Conservation (phyloP, 2,329 filamentous ascomycete genomes). For the Didymella exigua region DNA sequence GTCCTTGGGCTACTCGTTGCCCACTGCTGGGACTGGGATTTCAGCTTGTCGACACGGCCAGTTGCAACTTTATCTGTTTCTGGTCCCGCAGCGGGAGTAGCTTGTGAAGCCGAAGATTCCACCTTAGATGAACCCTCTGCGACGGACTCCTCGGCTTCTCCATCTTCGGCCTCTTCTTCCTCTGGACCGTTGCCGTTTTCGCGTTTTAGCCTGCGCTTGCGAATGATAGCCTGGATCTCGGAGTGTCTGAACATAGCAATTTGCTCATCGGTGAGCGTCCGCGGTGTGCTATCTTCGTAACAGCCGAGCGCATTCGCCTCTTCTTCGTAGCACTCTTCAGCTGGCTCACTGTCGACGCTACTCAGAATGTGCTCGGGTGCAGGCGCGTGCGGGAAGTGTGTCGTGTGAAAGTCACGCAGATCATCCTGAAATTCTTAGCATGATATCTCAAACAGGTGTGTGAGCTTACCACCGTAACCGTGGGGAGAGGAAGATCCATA, state of each 20-base stretch:
- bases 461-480: constrained; percentile 40
- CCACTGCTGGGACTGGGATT: constrained; percentile 35
- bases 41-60: constrained; percentile 25
- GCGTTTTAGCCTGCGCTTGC: constrained; percentile 32
- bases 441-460: background rate
- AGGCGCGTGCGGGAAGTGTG: constrained; percentile 51
- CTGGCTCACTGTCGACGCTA: constrained; percentile 17
- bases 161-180: constrained; percentile 20
- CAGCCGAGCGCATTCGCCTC: constrained; percentile 76
- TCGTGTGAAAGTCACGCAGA: constrained; percentile 50
- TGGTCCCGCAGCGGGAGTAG: background rate
- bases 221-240: constrained; percentile 74
- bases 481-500: constrained; percentile 38
- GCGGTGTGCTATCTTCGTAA: constrained; percentile 84
- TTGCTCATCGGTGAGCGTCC: constrained; percentile 89
- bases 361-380: constrained; percentile 43
- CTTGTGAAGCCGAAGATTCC: background rate
- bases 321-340: constrained; percentile 43
- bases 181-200: constrained; percentile 30
- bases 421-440: constrained; percentile 47
- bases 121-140: background rate
- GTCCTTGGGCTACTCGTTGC: constrained; percentile 32
- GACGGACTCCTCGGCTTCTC: constrained; percentile 9
- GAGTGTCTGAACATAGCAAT: constrained; percentile 89
- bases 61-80: constrained; percentile 20